Percentiles rank a stretch among this genome's conserved stretches.
phyloP scores from a whole-genome alignment of 1,284 basidiomycete genomes.

The Cryptococcus deneoformans region DNA sequence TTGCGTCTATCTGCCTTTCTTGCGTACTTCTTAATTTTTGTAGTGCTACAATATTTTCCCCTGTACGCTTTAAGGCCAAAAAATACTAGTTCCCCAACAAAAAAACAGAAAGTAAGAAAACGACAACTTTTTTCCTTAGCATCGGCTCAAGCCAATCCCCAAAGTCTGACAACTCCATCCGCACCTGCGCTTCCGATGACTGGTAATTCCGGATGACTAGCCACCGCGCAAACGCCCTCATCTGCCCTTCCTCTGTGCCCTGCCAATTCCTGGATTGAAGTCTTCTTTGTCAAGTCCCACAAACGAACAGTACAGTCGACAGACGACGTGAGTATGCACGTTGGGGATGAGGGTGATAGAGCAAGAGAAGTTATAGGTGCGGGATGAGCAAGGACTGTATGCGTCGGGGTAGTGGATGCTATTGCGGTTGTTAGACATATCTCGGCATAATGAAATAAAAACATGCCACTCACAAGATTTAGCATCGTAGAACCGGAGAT shows the following conservation, averaged over 20 bases:
- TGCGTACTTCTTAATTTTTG: no score
- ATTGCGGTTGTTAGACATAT: background rate
- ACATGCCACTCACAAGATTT: conserved; percentile 60
- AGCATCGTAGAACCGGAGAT: conserved; percentile 85
- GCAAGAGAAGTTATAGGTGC: conserved; percentile 88
- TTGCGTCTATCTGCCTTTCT: no score
- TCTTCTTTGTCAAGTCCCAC: conserved; percentile 72
- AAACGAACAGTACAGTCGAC: conserved; percentile 93
- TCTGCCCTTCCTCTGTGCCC: conserved; percentile 78
- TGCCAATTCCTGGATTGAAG: conserved; percentile 85
- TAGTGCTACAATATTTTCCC: no score
- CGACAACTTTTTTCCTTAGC: no score
- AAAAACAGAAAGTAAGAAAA: no score
- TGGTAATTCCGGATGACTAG: conserved; percentile 67
- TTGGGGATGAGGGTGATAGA: conserved; percentile 68
- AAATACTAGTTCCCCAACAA: no score
- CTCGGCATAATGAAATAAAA: background rate
- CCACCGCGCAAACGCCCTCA: conserved; percentile 72
- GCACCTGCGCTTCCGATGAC: conserved; percentile 91
- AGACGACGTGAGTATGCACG: conserved; percentile 78
- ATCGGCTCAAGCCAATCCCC: conserved; percentile 26
- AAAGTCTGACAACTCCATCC: conserved; percentile 91
- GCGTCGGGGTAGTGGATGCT: conserved; percentile 68
- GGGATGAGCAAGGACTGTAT: conserved; percentile 86
- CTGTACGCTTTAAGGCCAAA: no score